Evolutionary conservation across 1,284 basidiomycete species (phyloP), one percentile per base, ranked within the genome.

Genomic region (Puccinia coronata): DNA sequence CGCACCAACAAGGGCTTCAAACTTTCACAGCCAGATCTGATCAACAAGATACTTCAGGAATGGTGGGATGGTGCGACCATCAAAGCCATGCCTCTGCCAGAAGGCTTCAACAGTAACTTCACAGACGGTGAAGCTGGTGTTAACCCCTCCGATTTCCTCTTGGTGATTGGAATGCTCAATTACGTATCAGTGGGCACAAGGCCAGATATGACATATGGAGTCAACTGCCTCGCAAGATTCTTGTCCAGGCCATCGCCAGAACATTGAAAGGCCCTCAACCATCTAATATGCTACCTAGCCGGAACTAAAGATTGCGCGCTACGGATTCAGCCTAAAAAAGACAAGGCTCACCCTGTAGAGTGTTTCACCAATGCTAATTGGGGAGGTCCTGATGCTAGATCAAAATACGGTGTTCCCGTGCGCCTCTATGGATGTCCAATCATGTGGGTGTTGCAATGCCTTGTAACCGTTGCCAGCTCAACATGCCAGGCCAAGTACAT

Each of bases 161-260:
- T 25, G 16, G 14, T 43, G 5, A 43, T 72, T 28, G 69, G 69
- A 16, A n/a, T 8, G 5, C 9, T 72, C 12, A 25, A 20, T 25
- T 72, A 49, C 25, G n/a, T 72, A 39, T 34, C 69, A 5, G 25
- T 43, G 5, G 47, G 36, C 12, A 72, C 69, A 72, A 5, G 69
- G 41, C 69, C 69, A 5, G 69, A 72, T n/a, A 72, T 72, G 4
- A 49, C 41, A 6, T 72, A 43, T 47, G 18, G 34, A 5, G 69
- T 72, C 43, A 72, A 72, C 41, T 72, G 20, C 25, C 41, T 72
- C 9, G 69, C 47, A n/a, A 43, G 69, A 43, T 72, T 72, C 47
- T 74, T 49, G 9, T 34, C 25, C 16, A 53, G 23, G 3, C 25
- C 49, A n/a, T n/a, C 6, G 25, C 14, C 34, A 18, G 16, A 6